A percentile compares a stretch with the other conserved stretches of the same genome.
Evolutionary conservation across 352 stramenopile genomes (phyloP).

Genomic region (Blastocystis hominis): DNA sequence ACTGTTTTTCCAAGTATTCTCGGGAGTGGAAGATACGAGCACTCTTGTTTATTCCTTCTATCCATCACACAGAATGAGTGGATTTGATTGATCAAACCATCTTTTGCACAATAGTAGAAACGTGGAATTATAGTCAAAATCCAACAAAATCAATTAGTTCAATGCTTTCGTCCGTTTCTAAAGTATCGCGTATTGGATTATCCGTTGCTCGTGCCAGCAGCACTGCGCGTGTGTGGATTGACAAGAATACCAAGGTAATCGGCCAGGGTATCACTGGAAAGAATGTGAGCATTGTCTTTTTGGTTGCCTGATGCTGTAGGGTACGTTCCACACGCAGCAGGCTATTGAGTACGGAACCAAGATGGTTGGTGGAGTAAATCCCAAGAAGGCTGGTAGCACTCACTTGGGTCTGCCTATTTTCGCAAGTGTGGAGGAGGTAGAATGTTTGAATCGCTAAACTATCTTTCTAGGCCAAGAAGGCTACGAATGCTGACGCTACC

Average conservation of each 20-base stretch:
- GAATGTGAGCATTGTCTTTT: slow-evolving; percentile 70
- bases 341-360: slow-evolving; percentile 98
- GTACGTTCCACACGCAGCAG: slow-evolving; percentile 93
- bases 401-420: slow-evolving; percentile 97
- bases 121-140: no score
- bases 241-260: slow-evolving; percentile 98
- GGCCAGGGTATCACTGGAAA: slow-evolving; percentile 99
- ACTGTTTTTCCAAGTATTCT: no score
- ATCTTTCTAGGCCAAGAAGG: slow-evolving; percentile 70
- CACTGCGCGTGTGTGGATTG: slow-evolving; percentile 96
- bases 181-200: not conserved
- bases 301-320: slow-evolving; percentile 64
- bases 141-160: no score
- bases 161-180: slow-evolving; percentile 19
- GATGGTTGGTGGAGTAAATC: slow-evolving; percentile 95
- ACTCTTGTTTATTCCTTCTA: no score
- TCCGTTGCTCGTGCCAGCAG: slow-evolving; percentile 46
- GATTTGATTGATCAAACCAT: no score
- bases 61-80: no score
- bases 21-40: no score
- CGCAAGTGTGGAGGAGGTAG: slow-evolving; percentile 83
- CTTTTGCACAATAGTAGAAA: no score
- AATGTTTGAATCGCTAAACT: slow-evolving; percentile 64
- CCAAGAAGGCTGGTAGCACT: slow-evolving; percentile 89
- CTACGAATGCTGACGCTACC: slow-evolving; percentile 81